Evolutionary conservation across 2,329 filamentous ascomycete species (phyloP).

Genomic region (Colletotrichum eremochloae): DNA sequence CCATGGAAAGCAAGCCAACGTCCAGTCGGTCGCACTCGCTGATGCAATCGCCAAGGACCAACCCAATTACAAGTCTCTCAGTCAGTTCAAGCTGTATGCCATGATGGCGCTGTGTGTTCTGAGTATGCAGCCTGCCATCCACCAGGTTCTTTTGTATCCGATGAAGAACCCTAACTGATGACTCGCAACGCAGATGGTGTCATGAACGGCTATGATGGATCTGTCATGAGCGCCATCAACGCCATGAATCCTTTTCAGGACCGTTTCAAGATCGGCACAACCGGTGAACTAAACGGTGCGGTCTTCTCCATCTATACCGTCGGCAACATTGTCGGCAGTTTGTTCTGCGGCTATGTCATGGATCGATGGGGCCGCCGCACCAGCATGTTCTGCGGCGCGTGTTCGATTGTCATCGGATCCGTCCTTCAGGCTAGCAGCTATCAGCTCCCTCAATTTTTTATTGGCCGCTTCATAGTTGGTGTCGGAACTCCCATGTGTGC

Average conservation of each 20-base stretch:
- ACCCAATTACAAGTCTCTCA: conserved; percentile 37
- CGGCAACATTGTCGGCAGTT: conserved; percentile 39
- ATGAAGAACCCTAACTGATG: background rate
- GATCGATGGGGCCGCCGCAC: conserved; percentile 43
- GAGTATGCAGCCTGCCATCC: background rate
- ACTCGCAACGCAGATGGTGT: conserved; percentile 10
- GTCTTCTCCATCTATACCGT: conserved; percentile 43
- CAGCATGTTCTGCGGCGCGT: conserved; percentile 42
- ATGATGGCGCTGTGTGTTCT: conserved; percentile 45
- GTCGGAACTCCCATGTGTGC: conserved; percentile 40
- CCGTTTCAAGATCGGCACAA: conserved; percentile 41
- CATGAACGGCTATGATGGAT: conserved; percentile 42
- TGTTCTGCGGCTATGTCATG: conserved; percentile 43
- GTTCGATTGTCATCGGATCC: conserved; percentile 40
- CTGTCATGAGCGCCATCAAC: conserved; percentile 43
- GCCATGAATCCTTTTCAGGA: conserved; percentile 43
- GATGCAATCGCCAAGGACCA: conserved; percentile 44
- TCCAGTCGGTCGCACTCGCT: conserved; percentile 43
- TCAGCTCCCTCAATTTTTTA: conserved; percentile 42
- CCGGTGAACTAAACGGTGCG: conserved; percentile 38
- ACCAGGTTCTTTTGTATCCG: background rate
- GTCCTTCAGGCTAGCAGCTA: conserved; percentile 42
- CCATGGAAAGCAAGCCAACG: conserved; percentile 38
- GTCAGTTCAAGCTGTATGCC: conserved; percentile 40
- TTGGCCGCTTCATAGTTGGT: conserved; percentile 42